These are phyloP conservation scores for Xylariaceae sp. DNA, from an alignment of 2,329 filamentous ascomycete species.

Conservation along the genomic window DNA sequence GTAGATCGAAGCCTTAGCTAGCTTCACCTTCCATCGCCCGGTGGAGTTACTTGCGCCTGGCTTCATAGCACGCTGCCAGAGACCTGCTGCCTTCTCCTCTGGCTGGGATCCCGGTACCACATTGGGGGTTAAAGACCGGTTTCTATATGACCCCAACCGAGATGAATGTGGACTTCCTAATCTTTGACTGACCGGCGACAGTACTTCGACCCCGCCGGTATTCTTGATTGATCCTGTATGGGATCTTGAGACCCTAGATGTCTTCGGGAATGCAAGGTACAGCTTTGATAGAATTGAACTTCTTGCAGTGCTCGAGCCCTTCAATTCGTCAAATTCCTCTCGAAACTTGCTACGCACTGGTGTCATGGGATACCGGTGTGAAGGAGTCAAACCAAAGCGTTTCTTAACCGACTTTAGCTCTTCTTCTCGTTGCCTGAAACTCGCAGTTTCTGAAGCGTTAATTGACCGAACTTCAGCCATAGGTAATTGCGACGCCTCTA, in stretches of 20 bases:
- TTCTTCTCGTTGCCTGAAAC: constrained; percentile 35
- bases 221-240: constrained; percentile 7
- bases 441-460: constrained; percentile 34
- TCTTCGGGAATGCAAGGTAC: constrained; percentile 32
- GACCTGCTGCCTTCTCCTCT: constrained; percentile 8
- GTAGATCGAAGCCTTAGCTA: constrained; percentile 2
- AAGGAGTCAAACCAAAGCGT: constrained; percentile 35
- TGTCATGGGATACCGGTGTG: constrained; percentile 28
- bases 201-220: background rate
- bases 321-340: constrained; percentile 35
- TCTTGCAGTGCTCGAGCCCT: constrained; percentile 14
- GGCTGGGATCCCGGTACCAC: background rate
- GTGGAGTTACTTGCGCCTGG: constrained; percentile 10
- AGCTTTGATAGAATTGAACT: constrained; percentile 35
- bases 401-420: constrained; percentile 37
- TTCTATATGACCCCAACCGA: background rate
- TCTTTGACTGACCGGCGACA: background rate
- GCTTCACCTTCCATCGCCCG: constrained; percentile 6
- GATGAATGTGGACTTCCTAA: background rate
- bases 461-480: constrained; percentile 20
- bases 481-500: constrained; percentile 9
- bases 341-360: constrained; percentile 37
- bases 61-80: constrained; percentile 15
- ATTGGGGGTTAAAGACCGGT: background rate
- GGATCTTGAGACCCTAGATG: constrained; percentile 25